These are phyloP conservation scores for Coemansia sp. DNA, from an alignment of 192 early-diverging fungal species.

Conservation along the genomic window DNA sequence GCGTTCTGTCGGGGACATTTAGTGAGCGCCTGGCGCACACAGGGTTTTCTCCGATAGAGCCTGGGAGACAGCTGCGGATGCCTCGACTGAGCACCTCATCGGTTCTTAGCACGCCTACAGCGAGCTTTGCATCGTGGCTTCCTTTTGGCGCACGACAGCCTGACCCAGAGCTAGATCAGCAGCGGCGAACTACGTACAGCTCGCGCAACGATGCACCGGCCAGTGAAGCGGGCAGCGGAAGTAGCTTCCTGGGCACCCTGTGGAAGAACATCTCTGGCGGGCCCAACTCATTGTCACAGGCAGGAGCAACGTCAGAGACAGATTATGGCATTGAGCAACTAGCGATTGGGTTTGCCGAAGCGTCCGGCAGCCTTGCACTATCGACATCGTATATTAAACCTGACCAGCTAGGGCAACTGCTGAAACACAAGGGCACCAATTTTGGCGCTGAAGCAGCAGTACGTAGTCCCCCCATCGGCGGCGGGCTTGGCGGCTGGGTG, in stretches of 20 bases:
- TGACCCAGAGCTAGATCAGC: slow-evolving; percentile 10
- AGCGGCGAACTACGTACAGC: not conserved
- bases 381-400: slow-evolving; percentile 36
- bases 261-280: slow-evolving; percentile 46
- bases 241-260: slow-evolving; percentile 40
- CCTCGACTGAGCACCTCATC: slow-evolving; percentile 40
- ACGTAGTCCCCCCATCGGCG: slow-evolving; percentile 27
- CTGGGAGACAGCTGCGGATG: slow-evolving; percentile 2
- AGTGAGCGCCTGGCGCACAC: not conserved
- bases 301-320: slow-evolving; percentile 18
- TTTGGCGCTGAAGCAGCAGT: not conserved
- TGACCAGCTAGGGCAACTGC: slow-evolving; percentile 44
- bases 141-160: slow-evolving; percentile 24
- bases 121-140: slow-evolving; percentile 39
- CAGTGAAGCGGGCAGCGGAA: slow-evolving; percentile 42
- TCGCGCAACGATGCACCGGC: slow-evolving; percentile 7
- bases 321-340: slow-evolving; percentile 25
- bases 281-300: slow-evolving; percentile 20
- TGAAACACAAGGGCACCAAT: slow-evolving; percentile 28
- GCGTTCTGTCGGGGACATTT: not conserved
- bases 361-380: slow-evolving; percentile 36
- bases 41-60: not conserved
- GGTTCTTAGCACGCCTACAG: slow-evolving; percentile 34
- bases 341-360: slow-evolving; percentile 49
- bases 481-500: slow-evolving; percentile 37